Percentiles rank a stretch among this genome's conserved stretches.
phyloP scores from a whole-genome alignment of 2,329 filamentous ascomycete species.

The Tolypocladium nubicola region DNA sequence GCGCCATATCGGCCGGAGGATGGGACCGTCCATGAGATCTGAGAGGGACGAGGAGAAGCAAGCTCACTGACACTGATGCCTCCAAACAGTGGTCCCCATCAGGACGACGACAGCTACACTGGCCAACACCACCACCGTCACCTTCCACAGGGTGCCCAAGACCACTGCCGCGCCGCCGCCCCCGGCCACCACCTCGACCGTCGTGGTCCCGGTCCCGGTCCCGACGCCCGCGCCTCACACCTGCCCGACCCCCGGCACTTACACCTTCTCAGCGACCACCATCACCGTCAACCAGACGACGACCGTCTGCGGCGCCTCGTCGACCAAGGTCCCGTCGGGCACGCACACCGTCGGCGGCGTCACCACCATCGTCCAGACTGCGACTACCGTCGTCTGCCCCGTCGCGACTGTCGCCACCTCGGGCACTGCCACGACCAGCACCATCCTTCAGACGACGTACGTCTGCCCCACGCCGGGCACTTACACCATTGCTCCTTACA shows the following conservation, averaged over 20 bases:
- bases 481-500: conserved; percentile 63
- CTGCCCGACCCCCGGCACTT: conserved; percentile 58
- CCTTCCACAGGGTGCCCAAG: conserved; percentile 3
- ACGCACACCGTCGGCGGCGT: conserved; percentile 62
- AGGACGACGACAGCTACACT: conserved; percentile 14
- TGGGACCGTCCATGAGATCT: neutral
- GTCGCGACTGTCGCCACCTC: conserved; percentile 54
- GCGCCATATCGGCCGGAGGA: neutral
- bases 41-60: neutral
- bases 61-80: conserved; percentile 12
- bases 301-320: conserved; percentile 53
- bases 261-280: conserved; percentile 67
- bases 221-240: conserved; percentile 42
- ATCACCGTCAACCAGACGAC: conserved; percentile 55
- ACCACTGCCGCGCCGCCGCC: conserved; percentile 7
- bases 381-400: conserved; percentile 60
- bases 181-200: conserved; percentile 28
- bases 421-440: conserved; percentile 49
- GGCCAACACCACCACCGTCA: conserved; percentile 9
- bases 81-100: conserved; percentile 24
- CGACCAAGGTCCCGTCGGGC: conserved; percentile 51
- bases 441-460: conserved; percentile 59
- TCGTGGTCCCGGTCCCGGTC: conserved; percentile 33
- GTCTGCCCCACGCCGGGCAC: conserved; percentile 64
- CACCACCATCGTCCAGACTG: conserved; percentile 56